These are phyloP conservation scores for Chlorella sp. DNA, from an alignment of 139 green algal genomes.

Conservation along the genomic window DNA sequence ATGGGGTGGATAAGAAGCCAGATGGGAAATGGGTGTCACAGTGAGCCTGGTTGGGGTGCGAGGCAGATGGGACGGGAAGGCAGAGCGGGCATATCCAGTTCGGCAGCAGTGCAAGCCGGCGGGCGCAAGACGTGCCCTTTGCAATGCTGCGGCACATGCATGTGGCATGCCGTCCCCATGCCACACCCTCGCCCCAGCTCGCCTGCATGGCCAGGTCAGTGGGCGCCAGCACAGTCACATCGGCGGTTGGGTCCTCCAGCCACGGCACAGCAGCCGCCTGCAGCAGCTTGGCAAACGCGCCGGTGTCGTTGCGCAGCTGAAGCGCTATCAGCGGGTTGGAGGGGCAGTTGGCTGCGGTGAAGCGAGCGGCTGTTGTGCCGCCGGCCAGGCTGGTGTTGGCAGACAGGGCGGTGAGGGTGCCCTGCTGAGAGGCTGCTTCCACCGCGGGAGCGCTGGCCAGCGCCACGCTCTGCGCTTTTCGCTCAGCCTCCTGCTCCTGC, in stretches of 20 bases:
- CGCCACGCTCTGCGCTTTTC: not conserved
- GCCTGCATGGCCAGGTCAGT: conserved; percentile 15
- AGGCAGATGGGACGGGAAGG: not conserved
- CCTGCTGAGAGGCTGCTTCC: not conserved
- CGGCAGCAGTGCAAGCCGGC: too few relatives aligned
- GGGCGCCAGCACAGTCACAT: not conserved
- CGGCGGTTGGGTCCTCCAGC: not conserved
- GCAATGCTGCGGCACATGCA: too few relatives aligned
- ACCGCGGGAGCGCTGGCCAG: not conserved
- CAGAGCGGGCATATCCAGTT: not conserved
- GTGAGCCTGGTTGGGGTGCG: too few relatives aligned
- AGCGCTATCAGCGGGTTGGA: not conserved
- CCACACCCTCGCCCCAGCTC: not conserved
- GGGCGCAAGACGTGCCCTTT: too few relatives aligned
- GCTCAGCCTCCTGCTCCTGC: not conserved
- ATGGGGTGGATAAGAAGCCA: not conserved
- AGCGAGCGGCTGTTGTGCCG: not conserved
- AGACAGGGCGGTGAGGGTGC: not conserved
- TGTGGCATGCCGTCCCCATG: not conserved
- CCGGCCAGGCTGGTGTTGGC: not conserved
- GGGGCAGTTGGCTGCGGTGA: not conserved
- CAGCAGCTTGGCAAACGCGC: not conserved
- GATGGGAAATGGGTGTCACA: not conserved
- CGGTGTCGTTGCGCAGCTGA: not conserved
- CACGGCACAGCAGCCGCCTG: not conserved